phyloP scores from a whole-genome alignment of 805 yeast species.

The Kluyveromyces starmeri region DNA sequence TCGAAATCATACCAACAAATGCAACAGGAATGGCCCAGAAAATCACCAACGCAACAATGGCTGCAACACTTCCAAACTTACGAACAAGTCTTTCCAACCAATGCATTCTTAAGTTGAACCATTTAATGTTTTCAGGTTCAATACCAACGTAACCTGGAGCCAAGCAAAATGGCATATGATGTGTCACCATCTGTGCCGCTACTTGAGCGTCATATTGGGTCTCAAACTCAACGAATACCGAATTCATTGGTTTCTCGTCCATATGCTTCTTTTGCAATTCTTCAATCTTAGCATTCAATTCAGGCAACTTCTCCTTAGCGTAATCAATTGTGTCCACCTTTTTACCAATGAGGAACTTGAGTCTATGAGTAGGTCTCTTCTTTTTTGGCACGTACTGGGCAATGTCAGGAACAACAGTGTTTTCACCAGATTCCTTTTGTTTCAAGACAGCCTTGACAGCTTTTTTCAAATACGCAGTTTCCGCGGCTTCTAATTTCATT shows the following conservation, averaged over 20 bases:
- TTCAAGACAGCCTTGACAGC: slow-evolving; percentile 52
- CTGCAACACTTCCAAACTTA: slow-evolving; percentile 41
- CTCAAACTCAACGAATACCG: slow-evolving; percentile 71
- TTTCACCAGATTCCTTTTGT: slow-evolving; percentile 51
- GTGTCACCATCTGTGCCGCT: slow-evolving; percentile 54
- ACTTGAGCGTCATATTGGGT: slow-evolving; percentile 67
- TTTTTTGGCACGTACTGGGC: slow-evolving; percentile 51
- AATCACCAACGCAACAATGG: slow-evolving; percentile 46
- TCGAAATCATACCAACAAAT: slow-evolving; percentile 67
- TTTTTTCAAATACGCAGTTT: slow-evolving; percentile 43
- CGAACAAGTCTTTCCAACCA: slow-evolving; percentile 72
- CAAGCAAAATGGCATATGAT: slow-evolving; percentile 59
- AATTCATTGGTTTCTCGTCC: slow-evolving; percentile 56
- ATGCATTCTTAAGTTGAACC: slow-evolving; percentile 67
- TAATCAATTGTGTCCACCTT: slow-evolving; percentile 57
- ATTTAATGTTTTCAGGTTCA: slow-evolving; percentile 52
- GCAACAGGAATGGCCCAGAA: slow-evolving; percentile 77
- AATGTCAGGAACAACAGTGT: slow-evolving; percentile 34
- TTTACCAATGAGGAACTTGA: slow-evolving; percentile 38
- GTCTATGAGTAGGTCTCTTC: slow-evolving; percentile 55
- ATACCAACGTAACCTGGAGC: slow-evolving; percentile 53
- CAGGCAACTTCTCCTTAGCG: slow-evolving; percentile 49
- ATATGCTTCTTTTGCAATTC: slow-evolving; percentile 44
- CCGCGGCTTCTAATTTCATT: slow-evolving; percentile 55
- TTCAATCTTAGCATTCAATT: slow-evolving; percentile 46